phyloP scores from a whole-genome alignment of 352 stramenopile genomes.

The Stephanocyclus meneghinianus region DNA sequence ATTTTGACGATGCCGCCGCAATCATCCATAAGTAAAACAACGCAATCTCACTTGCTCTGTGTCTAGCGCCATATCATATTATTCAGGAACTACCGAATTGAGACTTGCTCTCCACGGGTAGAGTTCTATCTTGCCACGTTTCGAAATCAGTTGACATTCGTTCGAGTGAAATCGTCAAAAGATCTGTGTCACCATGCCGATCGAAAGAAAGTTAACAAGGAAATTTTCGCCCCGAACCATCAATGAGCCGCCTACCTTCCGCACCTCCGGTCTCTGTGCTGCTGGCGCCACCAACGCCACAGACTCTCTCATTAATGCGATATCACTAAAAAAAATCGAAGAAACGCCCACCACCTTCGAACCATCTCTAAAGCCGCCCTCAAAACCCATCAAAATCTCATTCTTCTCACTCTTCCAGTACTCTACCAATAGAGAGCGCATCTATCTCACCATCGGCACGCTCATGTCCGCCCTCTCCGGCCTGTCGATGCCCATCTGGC shows the following conservation, averaged over 20 bases:
- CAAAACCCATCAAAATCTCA: slow-evolving; percentile 21
- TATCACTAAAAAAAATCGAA: slow-evolving; percentile 13
- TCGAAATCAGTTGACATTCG: too few relatives aligned
- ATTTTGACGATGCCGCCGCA: too few relatives aligned
- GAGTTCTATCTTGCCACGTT: too few relatives aligned
- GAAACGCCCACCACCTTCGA: background rate
- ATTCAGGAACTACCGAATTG: too few relatives aligned
- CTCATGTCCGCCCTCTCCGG: slow-evolving; percentile 18
- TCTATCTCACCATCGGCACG: slow-evolving; percentile 26
- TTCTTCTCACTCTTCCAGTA: slow-evolving; percentile 42
- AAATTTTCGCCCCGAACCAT: background rate
- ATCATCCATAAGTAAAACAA: too few relatives aligned
- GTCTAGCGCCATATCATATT: too few relatives aligned
- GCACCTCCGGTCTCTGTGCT: slow-evolving; percentile 24
- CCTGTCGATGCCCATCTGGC: slow-evolving; percentile 44
- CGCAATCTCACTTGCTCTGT: too few relatives aligned
- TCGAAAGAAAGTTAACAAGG: too few relatives aligned
- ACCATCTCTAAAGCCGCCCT: background rate
- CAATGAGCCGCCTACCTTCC: slow-evolving; percentile 6
- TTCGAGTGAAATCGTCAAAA: too few relatives aligned
- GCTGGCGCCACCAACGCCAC: slow-evolving; percentile 21
- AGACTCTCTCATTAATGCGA: slow-evolving; percentile 21
- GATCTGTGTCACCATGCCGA: too few relatives aligned
- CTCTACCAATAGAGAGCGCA: slow-evolving; percentile 24
- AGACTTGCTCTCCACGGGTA: too few relatives aligned